These are phyloP conservation scores for Penicillium carneum DNA, from an alignment of 2,329 filamentous ascomycete species.

Conservation along the genomic window DNA sequence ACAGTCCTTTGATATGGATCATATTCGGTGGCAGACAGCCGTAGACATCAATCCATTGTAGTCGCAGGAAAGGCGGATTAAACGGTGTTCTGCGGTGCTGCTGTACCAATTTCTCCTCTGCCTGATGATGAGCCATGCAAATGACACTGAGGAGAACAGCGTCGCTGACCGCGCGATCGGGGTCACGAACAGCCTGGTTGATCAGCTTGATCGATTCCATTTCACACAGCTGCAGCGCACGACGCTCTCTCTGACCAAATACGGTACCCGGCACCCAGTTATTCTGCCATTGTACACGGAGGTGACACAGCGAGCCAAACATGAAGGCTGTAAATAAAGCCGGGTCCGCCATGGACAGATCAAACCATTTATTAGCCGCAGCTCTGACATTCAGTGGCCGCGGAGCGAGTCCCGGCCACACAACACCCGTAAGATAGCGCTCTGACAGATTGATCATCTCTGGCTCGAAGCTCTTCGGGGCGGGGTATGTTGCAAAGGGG, in stretches of 20 bases:
- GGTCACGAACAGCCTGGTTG: slow-evolving; percentile 45
- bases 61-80: slow-evolving; percentile 43
- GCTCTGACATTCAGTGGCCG: slow-evolving; percentile 1
- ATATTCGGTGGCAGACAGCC: slow-evolving; percentile 46
- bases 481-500: slow-evolving; percentile 40
- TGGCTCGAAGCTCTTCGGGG: slow-evolving; percentile 31
- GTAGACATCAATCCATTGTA: slow-evolving; percentile 51
- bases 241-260: slow-evolving; percentile 37
- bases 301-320: slow-evolving; percentile 44
- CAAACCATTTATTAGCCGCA: slow-evolving; percentile 38
- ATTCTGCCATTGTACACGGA: slow-evolving; percentile 43
- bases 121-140: slow-evolving; percentile 46
- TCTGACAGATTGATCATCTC: slow-evolving; percentile 37
- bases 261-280: slow-evolving; percentile 29
- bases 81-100: slow-evolving; percentile 38
- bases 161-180: slow-evolving; percentile 43
- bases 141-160: slow-evolving; percentile 48
- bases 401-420: slow-evolving; percentile 44
- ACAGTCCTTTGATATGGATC: slow-evolving; percentile 46
- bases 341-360: slow-evolving; percentile 40
- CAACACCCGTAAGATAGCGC: slow-evolving; percentile 32
- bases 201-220: slow-evolving; percentile 47
- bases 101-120: slow-evolving; percentile 29
- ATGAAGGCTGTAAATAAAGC: slow-evolving; percentile 45
- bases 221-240: slow-evolving; percentile 38